Base-by-base conservation (phyloP, 164 flowering plant genomes). In the Vitis rotundifolia region DNA sequence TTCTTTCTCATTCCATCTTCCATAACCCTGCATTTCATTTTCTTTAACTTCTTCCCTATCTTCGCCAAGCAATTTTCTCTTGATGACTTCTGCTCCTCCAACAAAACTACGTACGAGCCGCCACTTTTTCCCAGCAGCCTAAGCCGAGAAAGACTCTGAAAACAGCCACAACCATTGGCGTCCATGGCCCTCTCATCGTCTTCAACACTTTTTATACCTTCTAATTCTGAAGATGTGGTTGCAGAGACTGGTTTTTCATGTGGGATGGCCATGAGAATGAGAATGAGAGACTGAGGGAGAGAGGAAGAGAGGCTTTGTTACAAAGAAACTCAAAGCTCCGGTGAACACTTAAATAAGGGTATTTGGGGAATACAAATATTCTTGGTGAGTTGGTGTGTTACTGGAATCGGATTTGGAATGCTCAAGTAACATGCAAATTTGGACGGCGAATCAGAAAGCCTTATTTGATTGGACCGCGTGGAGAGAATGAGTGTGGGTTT, bases 1-100 rank as follows among this genome's bases (percentile, higher is more conserved):
- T 22, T 73, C 18, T 58, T 51, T 49, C 16, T 71, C 18, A 26
- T 82, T 82, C 84, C 81, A 82, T 82, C 80, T 2, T 77, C 81
- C 31, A 77, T 14, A 0, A 69, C 22, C 72, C 79, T 82, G 10
- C 82, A 80, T 1, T 37, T 37, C 44, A 71, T 11, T 56, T 81
- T 76, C 58, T 74, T 79, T 14, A 71, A 11, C 61, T 65, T 54
- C 63, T 65, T 76, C 56, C 3, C 50, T 14, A 12, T 53, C 3
- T 16, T 15, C 22, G 11, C 16, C 12, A 57, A 15, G 76, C 79
- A 76, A 22, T 53, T 59, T 8, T 76, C 72, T 31, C 16, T 9
- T 51, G 16, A 56, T 9, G 0, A 15, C 54, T 47, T 60, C 53
- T 63, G 52, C n/a, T 7, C 5, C n/a, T 53, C 0, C 56, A 37